Conservation (phyloP, 2,329 filamentous ascomycete genomes). For the Alternaria sp. region DNA sequence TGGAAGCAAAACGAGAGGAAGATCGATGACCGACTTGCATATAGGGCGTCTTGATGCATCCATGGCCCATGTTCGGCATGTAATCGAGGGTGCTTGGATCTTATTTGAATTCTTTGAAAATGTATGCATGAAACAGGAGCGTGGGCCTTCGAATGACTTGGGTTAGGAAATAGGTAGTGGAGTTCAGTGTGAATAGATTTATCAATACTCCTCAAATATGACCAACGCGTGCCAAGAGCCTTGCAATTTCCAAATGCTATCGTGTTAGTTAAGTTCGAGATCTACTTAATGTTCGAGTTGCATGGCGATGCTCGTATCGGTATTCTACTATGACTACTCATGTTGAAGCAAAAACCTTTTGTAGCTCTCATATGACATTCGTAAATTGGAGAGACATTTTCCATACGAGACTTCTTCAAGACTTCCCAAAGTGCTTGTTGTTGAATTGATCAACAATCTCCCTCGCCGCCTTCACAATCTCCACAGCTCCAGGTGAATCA, state of each 20-base stretch:
- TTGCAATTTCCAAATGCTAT: background rate
- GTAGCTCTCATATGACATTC: background rate
- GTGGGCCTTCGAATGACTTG: conserved; percentile 1
- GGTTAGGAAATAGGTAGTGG: background rate
- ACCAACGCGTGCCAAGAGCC: background rate
- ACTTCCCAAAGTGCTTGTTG: conserved; percentile 24
- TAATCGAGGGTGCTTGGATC: conserved; percentile 1
- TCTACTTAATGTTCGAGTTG: background rate
- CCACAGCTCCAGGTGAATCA: conserved; percentile 55
- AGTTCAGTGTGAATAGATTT: conserved; percentile 4
- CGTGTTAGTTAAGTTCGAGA: background rate
- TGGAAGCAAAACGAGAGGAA: background rate
- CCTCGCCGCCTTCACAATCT: conserved; percentile 55
- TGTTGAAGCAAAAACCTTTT: background rate
- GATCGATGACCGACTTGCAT: conserved; percentile 4
- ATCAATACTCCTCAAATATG: background rate
- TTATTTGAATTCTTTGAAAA: background rate
- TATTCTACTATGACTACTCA: background rate
- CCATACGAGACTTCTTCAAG: background rate
- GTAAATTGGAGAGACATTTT: background rate
- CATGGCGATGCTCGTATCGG: background rate
- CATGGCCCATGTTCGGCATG: background rate
- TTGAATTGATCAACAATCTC: conserved; percentile 56
- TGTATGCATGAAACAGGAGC: conserved; percentile 6
- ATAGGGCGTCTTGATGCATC: conserved; percentile 3